These are phyloP conservation scores for Alternaria brassicae DNA, from an alignment of 2,329 filamentous ascomycete species.

Conservation along the genomic window DNA sequence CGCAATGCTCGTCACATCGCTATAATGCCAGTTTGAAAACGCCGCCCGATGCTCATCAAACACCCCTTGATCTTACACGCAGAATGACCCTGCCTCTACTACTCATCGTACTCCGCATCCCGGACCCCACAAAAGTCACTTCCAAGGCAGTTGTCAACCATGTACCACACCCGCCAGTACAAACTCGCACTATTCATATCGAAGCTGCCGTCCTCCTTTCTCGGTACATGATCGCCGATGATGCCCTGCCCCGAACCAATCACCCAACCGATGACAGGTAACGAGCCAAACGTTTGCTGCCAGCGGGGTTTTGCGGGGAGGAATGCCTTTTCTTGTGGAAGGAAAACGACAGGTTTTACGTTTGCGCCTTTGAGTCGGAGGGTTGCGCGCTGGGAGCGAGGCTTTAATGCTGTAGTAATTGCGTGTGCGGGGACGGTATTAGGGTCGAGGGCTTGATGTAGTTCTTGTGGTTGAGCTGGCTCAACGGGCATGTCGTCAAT, in stretches of 20 bases:
- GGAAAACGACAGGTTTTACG: constrained; percentile 49
- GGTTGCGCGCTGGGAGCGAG: constrained; percentile 30
- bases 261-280: constrained; percentile 60
- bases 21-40: constrained; percentile 6
- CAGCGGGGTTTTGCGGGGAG: constrained; percentile 53
- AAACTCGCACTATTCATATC: constrained; percentile 71
- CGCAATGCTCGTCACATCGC: not conserved
- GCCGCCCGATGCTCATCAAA: constrained; percentile 14
- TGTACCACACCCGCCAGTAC: constrained; percentile 68
- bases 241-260: constrained; percentile 61
- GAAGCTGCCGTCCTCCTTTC: constrained; percentile 75
- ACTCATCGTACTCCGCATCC: constrained; percentile 56
- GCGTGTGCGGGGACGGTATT: constrained; percentile 20
- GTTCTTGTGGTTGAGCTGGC: constrained; percentile 9
- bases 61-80: not conserved
- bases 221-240: constrained; percentile 77
- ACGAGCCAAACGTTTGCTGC: constrained; percentile 52
- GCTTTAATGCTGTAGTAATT: constrained; percentile 31
- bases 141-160: constrained; percentile 62
- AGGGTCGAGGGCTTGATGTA: constrained; percentile 46
- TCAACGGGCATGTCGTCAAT: constrained; percentile 23
- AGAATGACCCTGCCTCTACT: not conserved
- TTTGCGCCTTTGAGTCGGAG: constrained; percentile 46
- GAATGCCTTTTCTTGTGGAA: constrained; percentile 56
- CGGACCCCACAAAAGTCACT: constrained; percentile 68